These are phyloP conservation scores for Colletotrichum musae DNA, from an alignment of 2,329 filamentous ascomycete species.

Conservation along the genomic window DNA sequence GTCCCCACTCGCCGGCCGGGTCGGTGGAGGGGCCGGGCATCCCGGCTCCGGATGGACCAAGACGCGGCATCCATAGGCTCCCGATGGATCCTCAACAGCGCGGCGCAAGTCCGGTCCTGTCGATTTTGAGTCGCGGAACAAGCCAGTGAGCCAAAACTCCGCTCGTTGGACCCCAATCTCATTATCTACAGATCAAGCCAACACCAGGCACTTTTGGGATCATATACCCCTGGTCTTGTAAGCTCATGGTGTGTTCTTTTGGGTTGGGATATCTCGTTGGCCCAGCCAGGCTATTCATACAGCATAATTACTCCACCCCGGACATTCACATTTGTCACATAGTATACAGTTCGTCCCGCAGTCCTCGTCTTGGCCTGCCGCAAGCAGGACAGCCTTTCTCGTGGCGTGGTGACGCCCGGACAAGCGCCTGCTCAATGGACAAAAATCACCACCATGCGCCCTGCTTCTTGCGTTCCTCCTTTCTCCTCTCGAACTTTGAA, in stretches of 20 bases:
- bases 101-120: too few relatives aligned
- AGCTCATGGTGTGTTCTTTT: neutral
- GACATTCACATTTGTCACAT: constrained; percentile 23
- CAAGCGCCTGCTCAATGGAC: too few relatives aligned
- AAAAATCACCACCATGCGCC: constrained; percentile 43
- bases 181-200: too few relatives aligned
- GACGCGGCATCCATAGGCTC: neutral
- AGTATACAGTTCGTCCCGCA: constrained; percentile 24
- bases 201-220: neutral
- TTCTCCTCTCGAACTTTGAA: constrained; percentile 48
- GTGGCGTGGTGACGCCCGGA: too few relatives aligned
- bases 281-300: constrained; percentile 18
- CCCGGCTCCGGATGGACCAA: neutral
- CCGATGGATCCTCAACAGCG: too few relatives aligned
- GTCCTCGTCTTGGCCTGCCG: neutral
- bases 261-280: neutral
- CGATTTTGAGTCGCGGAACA: too few relatives aligned
- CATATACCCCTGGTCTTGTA: neutral
- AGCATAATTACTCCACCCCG: constrained; percentile 20
- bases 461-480: constrained; percentile 45
- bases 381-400: too few relatives aligned
- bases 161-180: too few relatives aligned
- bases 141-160: neutral
- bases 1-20: neutral
- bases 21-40: neutral